These are phyloP conservation scores for Salix koriyanagi DNA, from an alignment of 345 rosid genomes.

Conservation along the genomic window DNA sequence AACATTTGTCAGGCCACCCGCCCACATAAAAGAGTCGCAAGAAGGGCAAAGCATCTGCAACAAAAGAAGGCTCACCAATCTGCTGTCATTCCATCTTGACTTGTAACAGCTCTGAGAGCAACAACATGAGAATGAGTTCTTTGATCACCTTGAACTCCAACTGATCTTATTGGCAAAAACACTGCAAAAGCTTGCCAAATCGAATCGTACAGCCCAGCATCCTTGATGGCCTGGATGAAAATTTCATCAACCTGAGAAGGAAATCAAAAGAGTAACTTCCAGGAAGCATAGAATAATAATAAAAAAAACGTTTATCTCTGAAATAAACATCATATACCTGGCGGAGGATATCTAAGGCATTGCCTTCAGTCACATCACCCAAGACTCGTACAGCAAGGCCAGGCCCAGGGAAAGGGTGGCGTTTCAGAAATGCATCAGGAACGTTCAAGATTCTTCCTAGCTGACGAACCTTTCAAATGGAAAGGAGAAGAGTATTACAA, in stretches of 20 bases:
- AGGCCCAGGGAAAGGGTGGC: conserved; percentile 98
- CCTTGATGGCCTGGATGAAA: conserved; percentile 91
- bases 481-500: not conserved
- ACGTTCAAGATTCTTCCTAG: conserved; percentile 81
- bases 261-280: conserved; percentile 1
- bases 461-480: conserved; percentile 64
- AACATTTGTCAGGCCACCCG: not conserved
- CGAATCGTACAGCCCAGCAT: conserved; percentile 84
- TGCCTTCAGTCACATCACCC: conserved; percentile 91
- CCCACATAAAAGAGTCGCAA: not conserved
- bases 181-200: conserved; percentile 99
- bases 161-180: conserved; percentile 88
- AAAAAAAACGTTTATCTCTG: too few relatives aligned
- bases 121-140: conserved; percentile 98
- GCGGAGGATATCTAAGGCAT: conserved; percentile 83
- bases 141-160: conserved; percentile 99
- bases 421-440: conserved; percentile 80
- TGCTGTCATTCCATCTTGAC: conserved; percentile 99
- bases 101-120: conserved; percentile 97
- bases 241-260: conserved; percentile 82
- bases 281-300: not conserved
- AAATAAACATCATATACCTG: conserved; percentile 42
- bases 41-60: not conserved
- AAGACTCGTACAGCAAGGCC: conserved; percentile 95
- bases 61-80: conserved; percentile 60